Evolutionary conservation across 805 yeast genomes (phyloP), one percentile per base, ranked within the genome.

Genomic region (Starmerella vaccinii): DNA sequence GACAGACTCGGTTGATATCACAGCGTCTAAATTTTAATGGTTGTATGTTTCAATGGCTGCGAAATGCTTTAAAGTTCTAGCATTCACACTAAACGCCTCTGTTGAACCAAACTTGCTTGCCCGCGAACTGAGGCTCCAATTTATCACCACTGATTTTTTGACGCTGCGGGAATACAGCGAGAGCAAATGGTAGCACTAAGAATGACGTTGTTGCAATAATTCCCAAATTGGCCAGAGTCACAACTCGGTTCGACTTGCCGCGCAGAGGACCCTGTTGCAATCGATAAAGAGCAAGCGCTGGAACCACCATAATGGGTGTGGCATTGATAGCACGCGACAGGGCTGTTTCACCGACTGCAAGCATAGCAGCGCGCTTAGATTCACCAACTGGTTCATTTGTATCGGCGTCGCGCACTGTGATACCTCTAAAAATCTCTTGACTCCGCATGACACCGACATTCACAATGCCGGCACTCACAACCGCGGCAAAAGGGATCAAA

Each of bases 341-440:
- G 2, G 97, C 97, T 10, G 99, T 92, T 68, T 92, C 97, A 22
- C 95, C 96, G 42, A 92, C 98, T 0, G 99, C 99, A 54, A 81
- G 75, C 44, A 78, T 63, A 0, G 99, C 99, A 16, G 98, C 98
- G 30, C 73, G 77, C 65, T 84, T 80, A 6, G 97, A 88, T 26
- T 71, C 72, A 7, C 92, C 92, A 12, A 80, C 57, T 12, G 61
- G 61, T 51, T 66, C 63, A 51, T 63, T 61, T 2, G 69, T 62
- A n/a, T 66, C 60, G 9, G 59, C 53, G 49, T 69, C 71, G 46
- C 53, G 65, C 33, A 55, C 81, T 5, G 69, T 53, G 50, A 70
- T 70, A 18, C 73, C 73, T 47, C 61, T 83, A 59, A 79, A 80
- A 63, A 92, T 81, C 68, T 92, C 99, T 67, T 89, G 94, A 51